phyloP scores from a whole-genome alignment of 257 asterid genomes.

The Agastache rugosa region DNA sequence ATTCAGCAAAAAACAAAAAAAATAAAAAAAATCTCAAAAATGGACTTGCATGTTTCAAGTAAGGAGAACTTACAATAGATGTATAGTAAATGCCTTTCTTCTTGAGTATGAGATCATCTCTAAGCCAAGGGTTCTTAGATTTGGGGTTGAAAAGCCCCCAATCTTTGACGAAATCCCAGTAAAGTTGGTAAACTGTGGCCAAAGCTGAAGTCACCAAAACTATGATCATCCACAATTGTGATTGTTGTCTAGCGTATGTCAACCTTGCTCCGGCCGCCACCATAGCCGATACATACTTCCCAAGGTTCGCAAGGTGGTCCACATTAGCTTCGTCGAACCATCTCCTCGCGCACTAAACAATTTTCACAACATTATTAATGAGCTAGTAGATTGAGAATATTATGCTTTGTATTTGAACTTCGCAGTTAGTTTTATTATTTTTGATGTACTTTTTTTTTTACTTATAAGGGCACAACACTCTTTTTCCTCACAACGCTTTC shows the following conservation, averaged over 20 bases:
- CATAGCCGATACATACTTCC: conserved; percentile 97
- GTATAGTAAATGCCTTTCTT: conserved; percentile 72
- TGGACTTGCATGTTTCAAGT: too few species aligned
- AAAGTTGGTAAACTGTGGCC: conserved; percentile 86
- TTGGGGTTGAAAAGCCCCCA: conserved; percentile 82
- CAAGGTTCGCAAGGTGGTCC: conserved; percentile 81
- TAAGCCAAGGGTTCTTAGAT: conserved; percentile 73
- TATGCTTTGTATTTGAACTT: too few species aligned
- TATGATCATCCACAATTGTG: conserved; percentile 58
- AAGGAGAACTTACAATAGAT: conserved; percentile 73
- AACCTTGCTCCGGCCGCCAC: conserved; percentile 97
- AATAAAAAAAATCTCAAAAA: neutral
- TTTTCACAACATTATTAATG: neutral
- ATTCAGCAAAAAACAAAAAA: neutral
- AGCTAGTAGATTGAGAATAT: too few species aligned
- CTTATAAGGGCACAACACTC: too few species aligned
- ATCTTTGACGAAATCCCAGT: conserved; percentile 96
- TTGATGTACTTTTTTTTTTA: too few species aligned
- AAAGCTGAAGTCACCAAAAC: conserved; percentile 74
- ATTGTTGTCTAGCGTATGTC: conserved; percentile 65
- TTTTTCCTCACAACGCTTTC: too few species aligned
- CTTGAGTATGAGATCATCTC: conserved; percentile 83
- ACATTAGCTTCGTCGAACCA: conserved; percentile 77
- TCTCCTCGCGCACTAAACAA: conserved; percentile 76
- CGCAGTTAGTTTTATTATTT: too few species aligned